phyloP scores from a whole-genome alignment of 345 rosid species.

The Cardiospermum halicacabum region DNA sequence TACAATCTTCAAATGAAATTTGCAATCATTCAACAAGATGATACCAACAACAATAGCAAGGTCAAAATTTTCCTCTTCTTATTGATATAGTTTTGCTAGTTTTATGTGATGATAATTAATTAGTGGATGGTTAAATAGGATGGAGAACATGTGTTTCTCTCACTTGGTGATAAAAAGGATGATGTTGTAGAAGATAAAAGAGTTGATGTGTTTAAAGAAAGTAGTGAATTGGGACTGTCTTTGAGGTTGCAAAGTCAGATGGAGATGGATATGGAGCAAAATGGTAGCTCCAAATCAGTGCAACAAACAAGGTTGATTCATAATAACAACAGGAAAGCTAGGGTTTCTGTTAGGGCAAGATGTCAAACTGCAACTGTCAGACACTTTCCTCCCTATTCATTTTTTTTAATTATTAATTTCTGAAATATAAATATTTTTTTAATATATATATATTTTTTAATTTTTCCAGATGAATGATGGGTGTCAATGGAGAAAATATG shows the following conservation, averaged over 20 bases:
- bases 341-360: slow-evolving; percentile 58
- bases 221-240: slow-evolving; percentile 47
- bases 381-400: not conserved
- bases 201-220: not conserved
- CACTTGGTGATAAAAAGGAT: slow-evolving; percentile 17
- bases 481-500: slow-evolving; percentile 96
- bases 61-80: slow-evolving; percentile 13
- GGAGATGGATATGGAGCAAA: not conserved
- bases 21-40: slow-evolving; percentile 38
- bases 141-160: slow-evolving; percentile 25
- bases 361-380: slow-evolving; percentile 45
- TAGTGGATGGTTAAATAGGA: no score
- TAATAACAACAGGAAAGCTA: slow-evolving; percentile 45
- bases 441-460: no score
- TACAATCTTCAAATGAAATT: slow-evolving; percentile 46
- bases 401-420: not conserved
- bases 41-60: no score
- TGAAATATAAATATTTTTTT: no score
- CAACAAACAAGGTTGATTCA: slow-evolving; percentile 25
- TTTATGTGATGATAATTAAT: no score
- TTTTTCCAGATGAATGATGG: slow-evolving; percentile 80
- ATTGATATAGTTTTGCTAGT: no score
- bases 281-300: not conserved
- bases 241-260: slow-evolving; percentile 29
- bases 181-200: slow-evolving; percentile 16